phyloP scores from a whole-genome alignment of 768 basidiomycete genomes.

The Tricholoma furcatifolium region DNA sequence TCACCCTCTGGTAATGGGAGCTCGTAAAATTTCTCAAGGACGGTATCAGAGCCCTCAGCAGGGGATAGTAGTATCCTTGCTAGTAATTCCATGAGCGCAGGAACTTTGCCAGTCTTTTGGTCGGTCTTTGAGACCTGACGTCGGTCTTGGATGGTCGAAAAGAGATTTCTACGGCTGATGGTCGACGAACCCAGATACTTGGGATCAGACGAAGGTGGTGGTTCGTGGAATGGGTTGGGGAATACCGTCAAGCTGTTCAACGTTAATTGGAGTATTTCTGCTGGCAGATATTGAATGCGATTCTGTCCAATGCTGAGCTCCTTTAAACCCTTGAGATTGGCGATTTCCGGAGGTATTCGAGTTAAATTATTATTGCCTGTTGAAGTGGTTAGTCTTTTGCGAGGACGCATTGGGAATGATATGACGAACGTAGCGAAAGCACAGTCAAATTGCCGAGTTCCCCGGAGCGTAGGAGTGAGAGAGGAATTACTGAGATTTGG shows the following conservation, averaged over 20 bases:
- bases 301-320: conserved; percentile 66
- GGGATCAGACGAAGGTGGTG: conserved; percentile 9
- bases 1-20: conserved; percentile 30
- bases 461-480: conserved; percentile 43
- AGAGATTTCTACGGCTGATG: conserved; percentile 2
- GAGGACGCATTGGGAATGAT: background rate
- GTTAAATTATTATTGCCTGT: conserved; percentile 59
- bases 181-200: conserved; percentile 11
- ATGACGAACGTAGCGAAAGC: conserved; percentile 58
- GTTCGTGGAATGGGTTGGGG: conserved; percentile 59
- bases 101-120: conserved; percentile 19
- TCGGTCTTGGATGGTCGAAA: background rate
- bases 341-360: conserved; percentile 63
- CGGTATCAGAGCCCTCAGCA: conserved; percentile 20
- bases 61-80: conserved; percentile 33
- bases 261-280: conserved; percentile 62
- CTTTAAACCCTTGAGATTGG: conserved; percentile 47
- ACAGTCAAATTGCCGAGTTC: conserved; percentile 55
- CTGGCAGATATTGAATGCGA: conserved; percentile 55
- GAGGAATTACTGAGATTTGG: conserved; percentile 50
- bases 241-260: conserved; percentile 45
- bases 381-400: conserved; percentile 14
- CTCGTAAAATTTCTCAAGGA: conserved; percentile 30
- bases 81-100: conserved; percentile 32
- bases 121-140: conserved; percentile 27